Evolutionary conservation across 352 stramenopile genomes (phyloP).

Genomic region (Pythium coloratum): DNA sequence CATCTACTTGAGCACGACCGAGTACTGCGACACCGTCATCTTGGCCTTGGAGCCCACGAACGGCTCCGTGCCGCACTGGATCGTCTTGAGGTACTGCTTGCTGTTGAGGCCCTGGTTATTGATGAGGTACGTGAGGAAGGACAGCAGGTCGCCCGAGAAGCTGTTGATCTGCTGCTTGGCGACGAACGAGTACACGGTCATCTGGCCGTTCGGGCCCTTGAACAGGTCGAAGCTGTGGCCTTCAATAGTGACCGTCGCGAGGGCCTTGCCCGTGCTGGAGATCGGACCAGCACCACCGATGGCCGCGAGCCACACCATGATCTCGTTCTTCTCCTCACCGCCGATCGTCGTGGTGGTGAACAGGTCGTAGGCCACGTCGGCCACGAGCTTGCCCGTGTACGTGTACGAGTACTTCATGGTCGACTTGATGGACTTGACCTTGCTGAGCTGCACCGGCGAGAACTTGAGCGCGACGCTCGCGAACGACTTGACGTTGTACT

Average conservation of each 20-base stretch:
- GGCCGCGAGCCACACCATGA: conserved; percentile 45
- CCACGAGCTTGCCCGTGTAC: conserved; percentile 37
- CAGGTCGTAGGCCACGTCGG: conserved; percentile 43
- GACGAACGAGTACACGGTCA: conserved; percentile 41
- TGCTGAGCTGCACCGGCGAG: conserved; percentile 29
- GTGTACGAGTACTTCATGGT: conserved; percentile 40
- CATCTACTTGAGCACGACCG: background rate
- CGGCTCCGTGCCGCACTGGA: conserved; percentile 37
- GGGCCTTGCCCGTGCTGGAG: conserved; percentile 27
- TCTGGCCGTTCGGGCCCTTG: conserved; percentile 36
- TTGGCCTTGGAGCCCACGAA: conserved; percentile 30
- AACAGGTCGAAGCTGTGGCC: conserved; percentile 35
- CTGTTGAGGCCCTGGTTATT: conserved; percentile 28
- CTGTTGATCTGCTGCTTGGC: conserved; percentile 23
- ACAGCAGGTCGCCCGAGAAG: conserved; percentile 28
- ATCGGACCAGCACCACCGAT: conserved; percentile 33
- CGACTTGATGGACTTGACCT: conserved; percentile 37
- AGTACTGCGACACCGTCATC: background rate
- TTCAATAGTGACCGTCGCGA: conserved; percentile 28
- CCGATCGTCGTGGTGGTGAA: conserved; percentile 30
- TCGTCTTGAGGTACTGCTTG: conserved; percentile 30
- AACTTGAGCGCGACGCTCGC: conserved; percentile 45
- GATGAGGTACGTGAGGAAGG: conserved; percentile 33
- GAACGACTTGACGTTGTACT: conserved; percentile 47
- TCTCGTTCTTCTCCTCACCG: conserved; percentile 38